Conservation (phyloP, 139 green algal genomes). For the Chlorella sp. region DNA sequence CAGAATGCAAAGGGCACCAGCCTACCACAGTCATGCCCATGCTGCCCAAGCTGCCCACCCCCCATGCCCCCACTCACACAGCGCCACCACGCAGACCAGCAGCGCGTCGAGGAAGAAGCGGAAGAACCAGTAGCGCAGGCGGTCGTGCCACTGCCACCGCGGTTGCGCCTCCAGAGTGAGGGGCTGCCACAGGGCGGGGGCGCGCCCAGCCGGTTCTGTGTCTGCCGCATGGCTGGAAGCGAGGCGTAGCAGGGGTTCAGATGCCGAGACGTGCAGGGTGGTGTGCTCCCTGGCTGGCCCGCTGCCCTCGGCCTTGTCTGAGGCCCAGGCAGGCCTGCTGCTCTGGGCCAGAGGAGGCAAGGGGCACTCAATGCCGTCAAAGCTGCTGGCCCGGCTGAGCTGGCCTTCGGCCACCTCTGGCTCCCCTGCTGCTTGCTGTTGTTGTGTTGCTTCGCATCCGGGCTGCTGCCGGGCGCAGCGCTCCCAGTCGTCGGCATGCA, state of each 20-base stretch:
- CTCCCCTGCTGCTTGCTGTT: no score
- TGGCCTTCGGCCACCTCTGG: not conserved
- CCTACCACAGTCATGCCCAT: no score
- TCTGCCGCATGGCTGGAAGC: not conserved
- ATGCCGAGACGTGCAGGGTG: not conserved
- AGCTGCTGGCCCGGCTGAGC: not conserved
- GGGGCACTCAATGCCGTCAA: constrained; percentile 25
- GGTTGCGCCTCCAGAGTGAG: not conserved
- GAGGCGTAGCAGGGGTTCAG: not conserved
- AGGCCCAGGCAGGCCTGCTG: not conserved
- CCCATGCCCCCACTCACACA: constrained; percentile 31
- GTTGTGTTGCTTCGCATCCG: not conserved
- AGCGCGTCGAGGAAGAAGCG: constrained; percentile 51
- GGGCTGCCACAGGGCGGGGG: constrained; percentile 10
- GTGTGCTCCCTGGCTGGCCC: not conserved
- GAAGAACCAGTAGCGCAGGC: constrained; percentile 56
- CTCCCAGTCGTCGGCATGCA: constrained; percentile 28
- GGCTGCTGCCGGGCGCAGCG: not conserved
- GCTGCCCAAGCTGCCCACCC: no score
- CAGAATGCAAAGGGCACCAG: no score
- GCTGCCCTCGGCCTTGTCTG: not conserved
- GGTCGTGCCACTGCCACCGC: constrained; percentile 59
- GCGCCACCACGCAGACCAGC: constrained; percentile 59
- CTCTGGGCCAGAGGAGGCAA: not conserved
- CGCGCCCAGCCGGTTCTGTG: not conserved